Percentiles rank a stretch among this genome's conserved stretches.
Evolutionary conservation across 164 flowering plant genomes (phyloP).

Genomic region (Houttuynia cordata): DNA sequence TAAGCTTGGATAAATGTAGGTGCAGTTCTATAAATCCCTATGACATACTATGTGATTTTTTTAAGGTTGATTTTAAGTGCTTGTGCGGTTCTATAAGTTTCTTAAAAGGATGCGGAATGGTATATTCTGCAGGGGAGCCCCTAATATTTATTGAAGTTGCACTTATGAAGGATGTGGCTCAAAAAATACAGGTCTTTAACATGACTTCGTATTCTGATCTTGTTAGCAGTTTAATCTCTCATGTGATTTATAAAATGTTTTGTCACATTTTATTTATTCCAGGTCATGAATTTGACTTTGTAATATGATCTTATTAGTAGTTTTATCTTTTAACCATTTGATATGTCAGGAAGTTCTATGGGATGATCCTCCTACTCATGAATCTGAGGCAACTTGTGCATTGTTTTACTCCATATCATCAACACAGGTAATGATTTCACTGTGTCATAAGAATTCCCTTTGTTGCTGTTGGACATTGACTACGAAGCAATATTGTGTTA

Average conservation of each 20-base stretch:
- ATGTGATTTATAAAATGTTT: no score
- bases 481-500: not conserved
- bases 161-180: constrained; percentile 67
- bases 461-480: not conserved
- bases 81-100: no score
- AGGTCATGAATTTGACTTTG: not conserved
- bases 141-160: constrained; percentile 96
- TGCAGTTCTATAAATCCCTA: no score
- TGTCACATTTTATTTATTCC: no score
- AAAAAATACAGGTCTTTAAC: constrained; percentile 58
- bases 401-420: constrained; percentile 92
- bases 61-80: no score
- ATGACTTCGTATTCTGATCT: not conserved
- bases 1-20: no score
- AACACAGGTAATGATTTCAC: constrained; percentile 46
- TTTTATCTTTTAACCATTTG: not conserved
- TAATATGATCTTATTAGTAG: not conserved
- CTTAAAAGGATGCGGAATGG: no score
- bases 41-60: no score
- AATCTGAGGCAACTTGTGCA: constrained; percentile 77
- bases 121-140: constrained; percentile 61
- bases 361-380: constrained; percentile 80
- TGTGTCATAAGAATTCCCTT: not conserved
- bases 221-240: not conserved
- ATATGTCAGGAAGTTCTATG: constrained; percentile 72